phyloP scores from a whole-genome alignment of 2,329 filamentous ascomycete genomes.

The Diaporthe sp. region DNA sequence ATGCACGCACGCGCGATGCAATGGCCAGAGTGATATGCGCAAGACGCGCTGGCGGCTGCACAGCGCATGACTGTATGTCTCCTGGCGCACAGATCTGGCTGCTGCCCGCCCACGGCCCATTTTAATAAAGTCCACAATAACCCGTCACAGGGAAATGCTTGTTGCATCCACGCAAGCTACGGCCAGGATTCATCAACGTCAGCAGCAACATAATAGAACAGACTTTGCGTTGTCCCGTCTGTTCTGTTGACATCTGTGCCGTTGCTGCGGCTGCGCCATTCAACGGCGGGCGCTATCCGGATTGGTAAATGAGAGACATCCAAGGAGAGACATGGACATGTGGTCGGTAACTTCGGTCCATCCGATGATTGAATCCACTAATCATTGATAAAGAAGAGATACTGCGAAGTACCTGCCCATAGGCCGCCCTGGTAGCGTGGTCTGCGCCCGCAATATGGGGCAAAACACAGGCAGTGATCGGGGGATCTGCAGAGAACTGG shows the following conservation, averaged over 20 bases:
- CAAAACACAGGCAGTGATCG: neutral
- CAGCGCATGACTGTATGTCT: neutral
- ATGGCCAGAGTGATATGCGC: neutral
- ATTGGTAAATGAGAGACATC: neutral
- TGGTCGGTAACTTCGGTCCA: slow-evolving; percentile 16
- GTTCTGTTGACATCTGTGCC: neutral
- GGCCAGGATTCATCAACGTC: neutral
- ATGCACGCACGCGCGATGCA: neutral
- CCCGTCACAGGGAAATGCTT: neutral
- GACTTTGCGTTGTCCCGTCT: neutral
- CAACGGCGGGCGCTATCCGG: slow-evolving; percentile 22
- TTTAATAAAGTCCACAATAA: neutral
- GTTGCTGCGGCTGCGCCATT: neutral
- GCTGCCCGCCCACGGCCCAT: neutral
- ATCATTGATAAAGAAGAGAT: neutral
- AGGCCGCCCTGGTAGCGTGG: neutral
- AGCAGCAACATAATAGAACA: neutral
- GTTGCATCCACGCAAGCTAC: neutral
- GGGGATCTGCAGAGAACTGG: slow-evolving; percentile 10
- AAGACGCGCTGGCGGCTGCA: neutral
- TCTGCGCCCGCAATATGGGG: neutral
- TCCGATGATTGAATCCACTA: slow-evolving; percentile 7
- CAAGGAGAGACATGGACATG: no score
- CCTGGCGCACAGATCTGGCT: neutral
- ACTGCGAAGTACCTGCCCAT: neutral